Conservation (phyloP, 108 stramenopile species). For the Skeletonema grethae region DNA sequence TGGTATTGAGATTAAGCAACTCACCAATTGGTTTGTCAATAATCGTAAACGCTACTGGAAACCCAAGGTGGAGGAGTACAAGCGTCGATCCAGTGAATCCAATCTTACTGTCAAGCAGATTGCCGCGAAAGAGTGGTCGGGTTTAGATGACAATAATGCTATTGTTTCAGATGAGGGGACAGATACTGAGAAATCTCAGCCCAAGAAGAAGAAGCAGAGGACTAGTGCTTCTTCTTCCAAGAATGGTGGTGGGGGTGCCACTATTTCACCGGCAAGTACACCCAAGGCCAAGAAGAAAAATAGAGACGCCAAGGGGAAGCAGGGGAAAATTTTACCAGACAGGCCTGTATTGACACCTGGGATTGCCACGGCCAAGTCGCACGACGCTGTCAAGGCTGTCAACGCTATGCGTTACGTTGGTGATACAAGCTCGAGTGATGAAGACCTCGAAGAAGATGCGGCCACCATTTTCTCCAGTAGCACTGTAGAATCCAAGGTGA, state of each 20-base stretch:
- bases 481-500: neutral
- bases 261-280: neutral
- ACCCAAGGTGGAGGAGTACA: constrained; percentile 47
- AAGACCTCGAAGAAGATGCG: constrained; percentile 3
- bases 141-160: constrained; percentile 1
- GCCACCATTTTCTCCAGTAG: constrained; percentile 5
- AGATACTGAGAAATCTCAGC: constrained; percentile 3
- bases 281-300: constrained; percentile 15
- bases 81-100: constrained; percentile 10
- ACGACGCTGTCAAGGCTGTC: neutral
- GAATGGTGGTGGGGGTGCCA: neutral
- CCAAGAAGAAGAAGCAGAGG: constrained; percentile 5
- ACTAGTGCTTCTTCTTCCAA: neutral
- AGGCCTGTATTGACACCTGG: neutral
- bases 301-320: neutral
- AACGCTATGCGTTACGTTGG: constrained; percentile 1
- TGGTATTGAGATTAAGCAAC: constrained; percentile 54
- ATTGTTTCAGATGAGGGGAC: constrained; percentile 12
- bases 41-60: constrained; percentile 61
- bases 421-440: neutral
- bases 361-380: neutral
- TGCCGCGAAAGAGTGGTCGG: neutral
- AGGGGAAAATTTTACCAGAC: neutral
- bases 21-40: constrained; percentile 63
- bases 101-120: neutral